Conservation (phyloP, 768 basidiomycete genomes). For the Albatrellus ellisii region DNA sequence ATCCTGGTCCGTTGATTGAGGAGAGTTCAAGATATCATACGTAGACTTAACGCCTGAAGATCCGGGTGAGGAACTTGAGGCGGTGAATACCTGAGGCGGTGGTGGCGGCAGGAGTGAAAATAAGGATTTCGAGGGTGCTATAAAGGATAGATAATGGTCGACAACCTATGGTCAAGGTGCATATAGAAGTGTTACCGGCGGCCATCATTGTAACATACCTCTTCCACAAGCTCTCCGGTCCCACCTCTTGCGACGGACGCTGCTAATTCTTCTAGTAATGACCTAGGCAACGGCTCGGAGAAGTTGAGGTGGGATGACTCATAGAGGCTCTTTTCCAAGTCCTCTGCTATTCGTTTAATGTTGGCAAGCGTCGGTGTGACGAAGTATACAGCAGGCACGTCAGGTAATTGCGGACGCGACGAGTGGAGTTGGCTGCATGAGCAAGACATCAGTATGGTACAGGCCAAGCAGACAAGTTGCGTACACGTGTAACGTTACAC, state of each 20-base stretch:
- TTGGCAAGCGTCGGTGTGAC: conserved; percentile 83
- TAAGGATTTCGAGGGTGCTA: conserved; percentile 82
- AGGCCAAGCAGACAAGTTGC: conserved; percentile 18
- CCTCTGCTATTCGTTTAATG: conserved; percentile 83
- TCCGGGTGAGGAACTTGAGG: conserved; percentile 23
- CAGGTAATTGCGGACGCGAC: conserved; percentile 74
- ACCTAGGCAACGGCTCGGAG: conserved; percentile 80
- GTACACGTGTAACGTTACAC: conserved; percentile 96
- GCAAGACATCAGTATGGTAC: background rate
- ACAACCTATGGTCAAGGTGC: conserved; percentile 43
- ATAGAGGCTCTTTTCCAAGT: conserved; percentile 81
- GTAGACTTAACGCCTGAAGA: no score
- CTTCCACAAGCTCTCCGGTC: conserved; percentile 68
- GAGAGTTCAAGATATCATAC: conserved; percentile 85
- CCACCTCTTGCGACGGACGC: conserved; percentile 76
- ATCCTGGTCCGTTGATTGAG: conserved; percentile 76
- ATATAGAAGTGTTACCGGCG: conserved; percentile 11
- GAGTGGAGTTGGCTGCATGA: conserved; percentile 82
- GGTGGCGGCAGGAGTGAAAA: conserved; percentile 77
- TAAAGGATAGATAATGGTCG: conserved; percentile 96
- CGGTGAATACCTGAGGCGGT: conserved; percentile 22
- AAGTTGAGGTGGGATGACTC: conserved; percentile 93
- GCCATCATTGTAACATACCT: conserved; percentile 29
- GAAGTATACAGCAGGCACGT: conserved; percentile 97
- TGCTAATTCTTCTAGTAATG: conserved; percentile 88